Evolutionary conservation across 257 asterid genomes (phyloP), one percentile per base, ranked within the genome.

Genomic region (Orobanche coerulescens): DNA sequence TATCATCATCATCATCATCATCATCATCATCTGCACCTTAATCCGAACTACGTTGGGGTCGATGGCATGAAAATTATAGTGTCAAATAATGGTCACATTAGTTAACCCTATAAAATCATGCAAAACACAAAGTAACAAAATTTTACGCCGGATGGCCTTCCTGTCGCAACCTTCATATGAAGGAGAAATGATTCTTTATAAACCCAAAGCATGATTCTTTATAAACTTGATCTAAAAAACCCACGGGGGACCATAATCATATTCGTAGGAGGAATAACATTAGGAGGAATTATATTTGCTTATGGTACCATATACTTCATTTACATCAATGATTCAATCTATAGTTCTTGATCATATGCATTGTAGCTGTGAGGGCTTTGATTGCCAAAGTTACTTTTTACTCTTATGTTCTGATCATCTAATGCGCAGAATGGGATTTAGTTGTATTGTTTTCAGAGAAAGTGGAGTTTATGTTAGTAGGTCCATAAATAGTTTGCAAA

Each of bases 321-420:
- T 34, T 15, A 33, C 37, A n/a, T n/a, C n/a, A n/a, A n/a, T n/a
- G n/a, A n/a, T 20, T 20, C 54, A 53, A 12, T 19, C 16, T 26
- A 18, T 51, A 39, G 66, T 28, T 43, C 48, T 18, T 26, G 20
- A 16, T 60, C 46, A 31, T 25, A 43, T 26, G 58, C 57, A 39
- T 52, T 61, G 55, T 12, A 50, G 56, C n/a, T n/a, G n/a, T n/a
- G n/a, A n/a, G 47, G 43, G 19, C 70, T 11, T 31, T 42, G 28
- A 69, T 61, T 28, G 51, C 16, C 16, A 0, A 39, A 30, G 12
- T 42, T 26, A 23, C 5, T 4, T 68, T 51, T 36, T 20, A 6
- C 37, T 6, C n/a, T 18, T 51, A 23, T 61, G 30, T 53, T 34
- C 33, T 57, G 8, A 54, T 34, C 14, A 54, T 47, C 34, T 53